Conservation (phyloP, 2,329 filamentous ascomycete species). For the Alternaria consortialis region DNA sequence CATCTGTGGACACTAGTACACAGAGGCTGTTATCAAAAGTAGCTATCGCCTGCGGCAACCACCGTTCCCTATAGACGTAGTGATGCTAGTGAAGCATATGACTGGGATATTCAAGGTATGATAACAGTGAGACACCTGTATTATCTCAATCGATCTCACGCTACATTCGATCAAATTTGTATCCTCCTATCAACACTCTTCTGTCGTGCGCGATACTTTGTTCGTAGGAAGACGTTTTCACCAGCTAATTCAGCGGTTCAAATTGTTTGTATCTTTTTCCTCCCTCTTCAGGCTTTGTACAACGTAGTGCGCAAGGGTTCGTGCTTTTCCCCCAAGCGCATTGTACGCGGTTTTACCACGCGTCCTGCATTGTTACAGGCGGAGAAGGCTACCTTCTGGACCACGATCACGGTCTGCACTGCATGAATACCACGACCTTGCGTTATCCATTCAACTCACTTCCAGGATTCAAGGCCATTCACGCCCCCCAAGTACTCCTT, state of each 20-base stretch:
- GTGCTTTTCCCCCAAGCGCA: constrained; percentile 3
- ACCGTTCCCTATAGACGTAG: neutral
- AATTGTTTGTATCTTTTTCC: neutral
- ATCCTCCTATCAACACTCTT: neutral
- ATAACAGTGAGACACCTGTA: neutral
- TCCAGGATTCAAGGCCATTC: neutral
- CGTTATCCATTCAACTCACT: neutral
- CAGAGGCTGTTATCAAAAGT: neutral
- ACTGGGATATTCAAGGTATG: neutral
- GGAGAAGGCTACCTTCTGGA: neutral
- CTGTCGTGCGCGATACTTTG: neutral
- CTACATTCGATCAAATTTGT: neutral
- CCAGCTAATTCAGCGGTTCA: neutral
- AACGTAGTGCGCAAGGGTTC: constrained; percentile 8
- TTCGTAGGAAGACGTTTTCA: neutral
- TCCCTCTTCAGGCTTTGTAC: neutral
- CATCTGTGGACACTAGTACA: neutral
- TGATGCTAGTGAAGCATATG: neutral
- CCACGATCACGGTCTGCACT: neutral
- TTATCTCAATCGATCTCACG: neutral
- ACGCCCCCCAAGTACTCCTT: neutral
- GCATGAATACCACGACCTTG: neutral
- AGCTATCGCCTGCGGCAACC: neutral
- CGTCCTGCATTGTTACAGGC: neutral
- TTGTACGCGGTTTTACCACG: constrained; percentile 7